Conservation (phyloP, 305 asterid genomes). For the Plantago lanceolata region DNA sequence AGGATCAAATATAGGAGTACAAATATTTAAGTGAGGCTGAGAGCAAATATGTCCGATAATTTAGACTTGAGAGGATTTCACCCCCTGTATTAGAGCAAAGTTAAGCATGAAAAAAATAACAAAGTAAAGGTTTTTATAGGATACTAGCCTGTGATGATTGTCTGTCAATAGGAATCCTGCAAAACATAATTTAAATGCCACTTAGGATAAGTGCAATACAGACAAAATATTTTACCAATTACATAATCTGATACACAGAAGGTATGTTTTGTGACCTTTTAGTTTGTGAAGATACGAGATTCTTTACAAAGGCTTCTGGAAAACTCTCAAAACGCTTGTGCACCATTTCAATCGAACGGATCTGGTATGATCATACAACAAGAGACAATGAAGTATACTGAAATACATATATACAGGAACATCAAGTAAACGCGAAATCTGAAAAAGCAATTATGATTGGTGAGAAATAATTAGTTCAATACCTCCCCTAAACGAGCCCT, state of each 20-base stretch:
- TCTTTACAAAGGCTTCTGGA: constrained; percentile 87
- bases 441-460: constrained; percentile 10
- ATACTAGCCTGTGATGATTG: constrained; percentile 71
- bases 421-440: constrained; percentile 9
- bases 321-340: constrained; percentile 96
- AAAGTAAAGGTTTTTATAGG: constrained; percentile 15
- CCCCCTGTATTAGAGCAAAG: background rate
- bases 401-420: constrained; percentile 7
- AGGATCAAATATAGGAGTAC: too few relatives aligned
- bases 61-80: too few relatives aligned
- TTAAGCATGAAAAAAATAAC: background rate
- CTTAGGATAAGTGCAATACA: constrained; percentile 11
- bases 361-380: constrained; percentile 41
- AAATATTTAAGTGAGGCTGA: too few relatives aligned
- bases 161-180: constrained; percentile 64
- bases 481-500: constrained; percentile 97
- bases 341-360: constrained; percentile 95
- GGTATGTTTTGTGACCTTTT: constrained; percentile 42
- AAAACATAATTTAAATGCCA: constrained; percentile 28
- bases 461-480: constrained; percentile 22
- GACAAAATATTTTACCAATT: constrained; percentile 14
- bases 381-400: constrained; percentile 11
- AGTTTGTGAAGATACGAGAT: constrained; percentile 63
- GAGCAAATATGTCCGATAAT: too few relatives aligned
- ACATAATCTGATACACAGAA: constrained; percentile 14